phyloP scores from a whole-genome alignment of 257 asterid species.

The Scutellaria minor region DNA sequence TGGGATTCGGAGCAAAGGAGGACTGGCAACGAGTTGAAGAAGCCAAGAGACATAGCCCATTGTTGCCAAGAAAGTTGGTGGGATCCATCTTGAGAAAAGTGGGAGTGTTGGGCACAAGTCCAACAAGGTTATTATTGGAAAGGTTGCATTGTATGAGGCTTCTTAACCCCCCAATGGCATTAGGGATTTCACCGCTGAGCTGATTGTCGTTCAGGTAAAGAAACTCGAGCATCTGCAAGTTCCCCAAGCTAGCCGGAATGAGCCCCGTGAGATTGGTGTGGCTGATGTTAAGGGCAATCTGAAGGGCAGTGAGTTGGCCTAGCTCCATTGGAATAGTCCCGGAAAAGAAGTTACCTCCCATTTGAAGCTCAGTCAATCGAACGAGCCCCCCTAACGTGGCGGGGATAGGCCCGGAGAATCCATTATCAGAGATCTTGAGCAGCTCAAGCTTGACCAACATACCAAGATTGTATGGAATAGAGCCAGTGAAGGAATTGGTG shows the following conservation, averaged over 20 bases:
- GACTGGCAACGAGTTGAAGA: conserved; percentile 47
- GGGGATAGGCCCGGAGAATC: conserved; percentile 64
- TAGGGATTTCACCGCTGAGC: conserved; percentile 81
- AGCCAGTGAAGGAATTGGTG: conserved; percentile 59
- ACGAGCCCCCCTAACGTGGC: conserved; percentile 65
- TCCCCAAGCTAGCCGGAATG: conserved; percentile 68
- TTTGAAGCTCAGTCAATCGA: conserved; percentile 73
- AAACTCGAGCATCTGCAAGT: conserved; percentile 78
- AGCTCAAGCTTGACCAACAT: conserved; percentile 72
- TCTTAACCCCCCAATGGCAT: conserved; percentile 61
- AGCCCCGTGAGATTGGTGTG: conserved; percentile 66
- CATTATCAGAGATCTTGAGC: conserved; percentile 75
- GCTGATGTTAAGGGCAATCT: conserved; percentile 78
- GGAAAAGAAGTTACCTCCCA: conserved; percentile 79
- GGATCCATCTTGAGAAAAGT: conserved; percentile 70
- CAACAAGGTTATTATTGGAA: conserved; percentile 72
- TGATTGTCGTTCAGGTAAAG: conserved; percentile 75
- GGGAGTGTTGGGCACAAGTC: conserved; percentile 72
- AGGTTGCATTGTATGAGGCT: conserved; percentile 82
- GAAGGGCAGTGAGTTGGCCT: conserved; percentile 72
- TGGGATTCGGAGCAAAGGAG: conserved; percentile 24
- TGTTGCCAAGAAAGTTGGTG: conserved; percentile 72
- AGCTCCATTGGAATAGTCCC: conserved; percentile 75
- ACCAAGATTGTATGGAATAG: conserved; percentile 67
- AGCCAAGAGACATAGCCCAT: conserved; percentile 51